phyloP scores from a whole-genome alignment of 495 filamentous ascomycete species.

The Neurospora sp. region DNA sequence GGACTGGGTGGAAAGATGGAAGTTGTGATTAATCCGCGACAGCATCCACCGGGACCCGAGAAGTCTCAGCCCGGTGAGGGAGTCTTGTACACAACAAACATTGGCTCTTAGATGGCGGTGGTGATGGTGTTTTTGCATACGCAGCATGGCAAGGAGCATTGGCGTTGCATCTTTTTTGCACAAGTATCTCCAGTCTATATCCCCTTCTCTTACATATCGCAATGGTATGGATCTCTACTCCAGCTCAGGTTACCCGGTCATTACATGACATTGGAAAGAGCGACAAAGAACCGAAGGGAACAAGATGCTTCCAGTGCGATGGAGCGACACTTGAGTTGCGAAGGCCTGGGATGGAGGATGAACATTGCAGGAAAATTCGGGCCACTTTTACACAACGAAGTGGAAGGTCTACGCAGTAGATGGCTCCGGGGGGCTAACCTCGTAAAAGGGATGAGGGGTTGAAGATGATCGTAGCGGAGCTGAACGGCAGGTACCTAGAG shows the following conservation, averaged over 20 bases:
- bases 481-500: background rate
- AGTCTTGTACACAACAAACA: too few relatives aligned
- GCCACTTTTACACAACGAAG: background rate
- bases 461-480: background rate
- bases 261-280: background rate
- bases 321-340: background rate
- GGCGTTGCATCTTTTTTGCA: background rate
- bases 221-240: background rate
- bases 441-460: background rate
- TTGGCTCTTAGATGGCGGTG: background rate
- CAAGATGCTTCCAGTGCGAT: background rate
- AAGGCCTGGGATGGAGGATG: background rate
- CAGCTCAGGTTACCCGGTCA: background rate
- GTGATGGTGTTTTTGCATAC: background rate
- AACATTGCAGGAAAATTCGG: background rate
- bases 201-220: background rate
- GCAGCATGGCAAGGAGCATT: background rate
- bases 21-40: constrained; percentile 32
- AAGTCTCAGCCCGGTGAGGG: background rate
- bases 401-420: background rate
- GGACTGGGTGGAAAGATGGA: constrained; percentile 88
- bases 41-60: background rate
- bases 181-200: background rate
- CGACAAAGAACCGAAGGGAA: background rate
- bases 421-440: background rate